Base-by-base conservation (phyloP, 2,329 filamentous ascomycete genomes). In the Fusarium sp. region DNA sequence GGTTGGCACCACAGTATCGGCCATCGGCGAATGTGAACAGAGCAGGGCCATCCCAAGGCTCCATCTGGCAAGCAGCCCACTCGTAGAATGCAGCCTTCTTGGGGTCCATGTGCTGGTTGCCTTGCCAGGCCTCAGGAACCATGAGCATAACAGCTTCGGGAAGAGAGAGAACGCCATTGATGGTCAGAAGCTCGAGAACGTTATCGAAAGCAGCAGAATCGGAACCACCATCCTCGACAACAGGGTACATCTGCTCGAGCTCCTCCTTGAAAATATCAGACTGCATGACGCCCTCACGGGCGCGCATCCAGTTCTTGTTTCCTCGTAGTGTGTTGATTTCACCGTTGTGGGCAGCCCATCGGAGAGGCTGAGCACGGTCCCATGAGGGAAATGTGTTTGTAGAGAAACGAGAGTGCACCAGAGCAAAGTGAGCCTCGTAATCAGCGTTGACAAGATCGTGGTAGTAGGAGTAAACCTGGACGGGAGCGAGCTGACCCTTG, bases 231-330 rank as follows among this genome's bases (percentile, higher is more conserved):
- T 98, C 95, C 83, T 98, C 95, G 59, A 98, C 94, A 76, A 98
- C 94, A 29, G 95, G 95, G 81, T 97, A 98, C 63, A 98, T 89
- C 77, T 88, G 85, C 83, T 98, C 94, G 20, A 98, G 90, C 79
- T 98, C 95, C 33, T 97, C 94, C 71, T 94, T 94, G 80, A 98
- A 98, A 60, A 97, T 87, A 74, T 95, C 91, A 4, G 95, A 98
- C 80, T 94, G 93, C 89, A 98, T 93, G 73, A 97, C 91, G 83
- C 95, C 95, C 85, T 98, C 95, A 79, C 95, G 92, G 70, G 95
- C 95, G 76, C 95, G 92, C 95, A 98, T 98, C 95, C 95, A 98
- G 85, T 98, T 98, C 88, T 98, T 98, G 87, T 98, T 98, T 69
- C 95, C 95, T 80, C 95, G 93, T 70, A 98, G 86, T 4, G 95